phyloP scores from a whole-genome alignment of 2,329 filamentous ascomycete species.

The Pochonia chlamydosporia region DNA sequence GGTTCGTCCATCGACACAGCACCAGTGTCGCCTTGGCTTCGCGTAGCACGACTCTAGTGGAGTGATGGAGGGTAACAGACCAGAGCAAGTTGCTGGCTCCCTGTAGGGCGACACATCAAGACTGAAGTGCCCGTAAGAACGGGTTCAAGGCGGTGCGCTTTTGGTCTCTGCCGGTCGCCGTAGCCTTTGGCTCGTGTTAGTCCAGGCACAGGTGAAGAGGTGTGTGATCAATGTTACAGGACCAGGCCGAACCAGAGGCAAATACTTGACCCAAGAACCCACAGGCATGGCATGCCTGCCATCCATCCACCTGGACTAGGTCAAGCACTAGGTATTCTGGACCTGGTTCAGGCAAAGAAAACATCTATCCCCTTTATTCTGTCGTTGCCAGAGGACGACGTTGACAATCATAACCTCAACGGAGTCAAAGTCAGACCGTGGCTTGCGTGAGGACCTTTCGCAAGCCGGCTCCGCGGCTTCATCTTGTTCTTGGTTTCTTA shows the following conservation, averaged over 20 bases:
- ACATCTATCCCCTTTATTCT: conserved; percentile 9
- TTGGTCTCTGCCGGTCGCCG: conserved; percentile 1
- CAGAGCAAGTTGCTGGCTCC: too few relatives aligned
- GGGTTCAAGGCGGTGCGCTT: conserved; percentile 10
- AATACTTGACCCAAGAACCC: too few relatives aligned
- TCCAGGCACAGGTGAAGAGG: background rate
- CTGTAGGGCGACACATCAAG: too few relatives aligned
- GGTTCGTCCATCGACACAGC: background rate
- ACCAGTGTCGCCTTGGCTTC: background rate
- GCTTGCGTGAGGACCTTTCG: background rate
- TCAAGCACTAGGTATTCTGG: background rate
- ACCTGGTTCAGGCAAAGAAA: conserved; percentile 8
- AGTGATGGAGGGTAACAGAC: conserved; percentile 1
- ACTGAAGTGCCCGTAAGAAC: too few relatives aligned
- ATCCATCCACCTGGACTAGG: background rate
- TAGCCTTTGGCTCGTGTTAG: background rate
- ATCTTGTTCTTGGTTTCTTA: background rate
- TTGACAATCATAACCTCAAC: background rate
- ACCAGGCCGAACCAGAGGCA: background rate
- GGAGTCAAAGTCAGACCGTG: conserved; percentile 1
- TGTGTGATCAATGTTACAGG: background rate
- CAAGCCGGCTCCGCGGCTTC: background rate
- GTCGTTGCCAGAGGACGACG: background rate
- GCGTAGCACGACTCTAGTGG: background rate
- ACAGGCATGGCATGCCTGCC: background rate